Evolutionary conservation across 306 rosid genomes (phyloP).

Genomic region (Calophaca sinica): DNA sequence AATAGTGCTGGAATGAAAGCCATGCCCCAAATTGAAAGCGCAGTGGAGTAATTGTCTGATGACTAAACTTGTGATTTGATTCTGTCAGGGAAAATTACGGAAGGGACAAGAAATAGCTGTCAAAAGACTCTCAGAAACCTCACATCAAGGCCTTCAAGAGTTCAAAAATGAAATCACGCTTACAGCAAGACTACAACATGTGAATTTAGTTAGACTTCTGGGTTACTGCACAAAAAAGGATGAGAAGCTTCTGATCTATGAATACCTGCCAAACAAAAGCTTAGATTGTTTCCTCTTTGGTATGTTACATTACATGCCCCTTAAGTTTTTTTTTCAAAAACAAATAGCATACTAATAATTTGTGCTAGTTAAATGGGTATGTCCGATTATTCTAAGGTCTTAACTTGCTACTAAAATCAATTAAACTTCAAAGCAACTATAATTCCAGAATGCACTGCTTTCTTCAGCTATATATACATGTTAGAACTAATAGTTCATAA

Average conservation of each 20-base stretch:
- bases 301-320: conserved; percentile 35
- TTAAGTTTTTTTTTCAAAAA: background rate
- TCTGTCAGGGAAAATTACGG: conserved; percentile 54
- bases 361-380: background rate
- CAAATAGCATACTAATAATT: background rate
- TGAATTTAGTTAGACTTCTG: conserved; percentile 62
- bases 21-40: too few relatives aligned
- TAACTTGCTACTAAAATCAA: background rate
- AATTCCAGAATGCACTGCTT: background rate
- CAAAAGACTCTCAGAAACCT: conserved; percentile 59
- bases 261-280: conserved; percentile 64
- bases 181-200: conserved; percentile 62
- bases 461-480: background rate
- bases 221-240: conserved; percentile 58
- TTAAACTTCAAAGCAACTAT: conserved; percentile 16
- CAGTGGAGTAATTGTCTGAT: background rate
- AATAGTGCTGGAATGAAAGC: too few relatives aligned
- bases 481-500: conserved; percentile 21
- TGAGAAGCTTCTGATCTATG: conserved; percentile 62
- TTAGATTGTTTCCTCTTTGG: conserved; percentile 62
- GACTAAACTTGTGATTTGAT: conserved; percentile 12
- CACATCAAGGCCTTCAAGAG: conserved; percentile 62
- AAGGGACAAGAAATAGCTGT: conserved; percentile 61
- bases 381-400: background rate
- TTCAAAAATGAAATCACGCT: conserved; percentile 57